These are phyloP conservation scores for Bonia amplexicaulis DNA, from an alignment of 176 grass and related monocot genomes.

Conservation along the genomic window DNA sequence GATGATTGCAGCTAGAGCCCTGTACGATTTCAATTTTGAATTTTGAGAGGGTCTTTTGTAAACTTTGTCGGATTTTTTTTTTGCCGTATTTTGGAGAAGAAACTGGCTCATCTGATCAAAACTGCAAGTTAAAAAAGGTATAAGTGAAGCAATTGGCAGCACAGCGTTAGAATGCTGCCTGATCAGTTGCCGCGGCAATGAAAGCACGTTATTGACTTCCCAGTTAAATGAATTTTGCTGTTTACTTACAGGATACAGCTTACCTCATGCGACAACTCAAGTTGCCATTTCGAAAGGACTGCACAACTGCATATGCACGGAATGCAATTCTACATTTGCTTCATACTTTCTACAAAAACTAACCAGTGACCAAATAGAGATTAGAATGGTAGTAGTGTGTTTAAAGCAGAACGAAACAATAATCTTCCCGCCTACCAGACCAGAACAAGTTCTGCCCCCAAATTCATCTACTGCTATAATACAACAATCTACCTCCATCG, in stretches of 20 bases:
- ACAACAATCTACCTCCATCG: constrained; percentile 15
- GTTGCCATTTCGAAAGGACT: not conserved
- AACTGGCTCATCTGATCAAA: not conserved
- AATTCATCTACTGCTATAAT: constrained; percentile 24
- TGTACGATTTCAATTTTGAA: not conserved
- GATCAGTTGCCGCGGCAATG: not conserved
- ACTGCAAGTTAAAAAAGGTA: not conserved
- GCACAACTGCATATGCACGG: not conserved
- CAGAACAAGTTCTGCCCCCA: not conserved
- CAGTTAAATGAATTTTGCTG: not conserved
- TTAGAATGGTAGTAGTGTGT: not conserved
- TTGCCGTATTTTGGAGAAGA: not conserved
- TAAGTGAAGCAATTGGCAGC: not conserved
- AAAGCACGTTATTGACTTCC: not conserved
- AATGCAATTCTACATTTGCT: not conserved
- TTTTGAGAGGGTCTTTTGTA: not conserved
- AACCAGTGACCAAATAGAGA: not conserved
- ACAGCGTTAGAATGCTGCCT: not conserved
- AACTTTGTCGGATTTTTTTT: not conserved
- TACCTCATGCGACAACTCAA: not conserved
- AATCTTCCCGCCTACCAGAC: not conserved
- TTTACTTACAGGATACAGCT: constrained; percentile 13
- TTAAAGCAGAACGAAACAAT: not conserved
- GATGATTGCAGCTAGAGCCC: not conserved
- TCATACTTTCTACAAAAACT: constrained; percentile 23